phyloP scores from a whole-genome alignment of 2,329 filamentous ascomycete genomes.

The Penicillium hesseltinei region DNA sequence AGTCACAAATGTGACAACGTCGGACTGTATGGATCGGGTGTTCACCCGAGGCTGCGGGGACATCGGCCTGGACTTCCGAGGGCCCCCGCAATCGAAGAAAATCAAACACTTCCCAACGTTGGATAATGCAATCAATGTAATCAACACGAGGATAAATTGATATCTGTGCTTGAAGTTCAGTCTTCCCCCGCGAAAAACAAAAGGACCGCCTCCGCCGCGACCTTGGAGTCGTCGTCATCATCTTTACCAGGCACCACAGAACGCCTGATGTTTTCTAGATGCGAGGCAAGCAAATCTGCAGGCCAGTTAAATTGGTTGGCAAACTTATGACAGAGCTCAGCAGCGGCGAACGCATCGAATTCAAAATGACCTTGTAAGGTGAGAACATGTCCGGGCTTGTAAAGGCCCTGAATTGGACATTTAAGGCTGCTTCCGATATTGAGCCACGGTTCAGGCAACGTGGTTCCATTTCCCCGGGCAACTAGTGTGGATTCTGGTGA shows the following conservation, averaged over 20 bases:
- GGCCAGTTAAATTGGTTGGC: constrained; percentile 19
- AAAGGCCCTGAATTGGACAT: constrained; percentile 27
- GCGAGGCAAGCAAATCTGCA: constrained; percentile 5
- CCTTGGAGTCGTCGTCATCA: constrained; percentile 26
- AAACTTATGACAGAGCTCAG: constrained; percentile 24
- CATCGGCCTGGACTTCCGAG: constrained; percentile 1
- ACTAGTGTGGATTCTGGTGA: not conserved
- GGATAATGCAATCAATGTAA: not conserved
- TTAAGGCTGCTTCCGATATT: constrained; percentile 21
- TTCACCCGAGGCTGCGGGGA: constrained; percentile 2
- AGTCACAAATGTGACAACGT: not conserved
- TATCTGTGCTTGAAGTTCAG: too few species aligned
- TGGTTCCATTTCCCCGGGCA: not conserved
- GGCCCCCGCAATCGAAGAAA: not conserved
- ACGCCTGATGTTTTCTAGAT: constrained; percentile 19
- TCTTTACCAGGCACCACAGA: constrained; percentile 7
- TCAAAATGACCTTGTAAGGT: constrained; percentile 30
- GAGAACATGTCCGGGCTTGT: constrained; percentile 20
- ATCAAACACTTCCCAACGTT: not conserved
- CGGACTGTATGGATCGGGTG: not conserved
- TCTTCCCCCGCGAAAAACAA: constrained; percentile 25
- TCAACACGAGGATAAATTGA: not conserved
- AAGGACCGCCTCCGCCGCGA: constrained; percentile 29
- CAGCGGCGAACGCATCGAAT: constrained; percentile 24
- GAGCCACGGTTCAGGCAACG: constrained; percentile 20